These are phyloP conservation scores for Thozetella sp. DNA, from an alignment of 495 filamentous ascomycete genomes.

Conservation along the genomic window DNA sequence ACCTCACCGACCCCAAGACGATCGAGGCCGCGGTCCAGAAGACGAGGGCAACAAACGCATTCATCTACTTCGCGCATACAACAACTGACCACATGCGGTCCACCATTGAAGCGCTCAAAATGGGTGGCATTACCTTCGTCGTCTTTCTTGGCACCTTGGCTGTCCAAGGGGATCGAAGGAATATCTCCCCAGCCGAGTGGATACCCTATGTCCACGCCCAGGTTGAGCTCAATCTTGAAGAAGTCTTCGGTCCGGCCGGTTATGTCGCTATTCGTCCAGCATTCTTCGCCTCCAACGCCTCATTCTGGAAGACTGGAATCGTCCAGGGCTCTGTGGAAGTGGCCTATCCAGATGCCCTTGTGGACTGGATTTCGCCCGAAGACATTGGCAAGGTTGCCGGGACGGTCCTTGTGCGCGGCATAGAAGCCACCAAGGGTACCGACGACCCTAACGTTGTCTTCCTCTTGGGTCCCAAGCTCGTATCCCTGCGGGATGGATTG, in stretches of 20 bases:
- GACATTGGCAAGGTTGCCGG: slow-evolving; percentile 10
- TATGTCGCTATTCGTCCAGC: slow-evolving; percentile 5
- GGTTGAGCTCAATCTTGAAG: slow-evolving; percentile 5
- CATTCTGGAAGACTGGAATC: slow-evolving; percentile 5
- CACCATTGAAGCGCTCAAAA: slow-evolving; percentile 6
- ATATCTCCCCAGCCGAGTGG: no score
- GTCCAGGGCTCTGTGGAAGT: slow-evolving; percentile 1
- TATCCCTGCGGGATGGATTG: no score
- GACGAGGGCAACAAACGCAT: slow-evolving; percentile 13
- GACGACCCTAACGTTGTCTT: no score
- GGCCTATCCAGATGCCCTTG: not conserved
- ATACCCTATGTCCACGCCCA: slow-evolving; percentile 7
- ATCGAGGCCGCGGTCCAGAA: not conserved
- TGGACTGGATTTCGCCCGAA: slow-evolving; percentile 10
- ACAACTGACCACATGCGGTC: slow-evolving; percentile 6
- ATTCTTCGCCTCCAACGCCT: slow-evolving; percentile 7
- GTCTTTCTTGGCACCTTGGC: slow-evolving; percentile 7
- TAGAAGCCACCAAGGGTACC: no score
- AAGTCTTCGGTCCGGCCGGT: slow-evolving; percentile 1
- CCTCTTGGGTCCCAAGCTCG: no score
- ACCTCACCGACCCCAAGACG: slow-evolving; percentile 7
- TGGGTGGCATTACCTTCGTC: slow-evolving; percentile 8
- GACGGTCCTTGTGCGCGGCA: not conserved
- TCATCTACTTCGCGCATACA: slow-evolving; percentile 4
- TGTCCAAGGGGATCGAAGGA: no score